A percentile compares a stretch with the other conserved stretches of the same genome.
These are phyloP conservation scores for Metrosideros polymorpha DNA, from an alignment of 441 rosid species.

Conservation along the genomic window DNA sequence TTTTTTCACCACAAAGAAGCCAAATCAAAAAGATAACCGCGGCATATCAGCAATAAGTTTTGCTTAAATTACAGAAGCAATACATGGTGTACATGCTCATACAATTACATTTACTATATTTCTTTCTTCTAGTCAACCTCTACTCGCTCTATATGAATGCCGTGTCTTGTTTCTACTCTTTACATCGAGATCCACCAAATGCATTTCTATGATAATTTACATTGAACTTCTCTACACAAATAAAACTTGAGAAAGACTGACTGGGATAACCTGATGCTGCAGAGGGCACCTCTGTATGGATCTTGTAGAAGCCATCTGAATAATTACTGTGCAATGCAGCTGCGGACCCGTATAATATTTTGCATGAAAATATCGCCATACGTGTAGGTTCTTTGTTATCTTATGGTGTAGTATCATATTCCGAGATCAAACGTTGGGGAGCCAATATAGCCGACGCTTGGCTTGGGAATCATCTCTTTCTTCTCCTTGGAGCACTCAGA, in stretches of 20 bases:
- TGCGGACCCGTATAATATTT: background rate
- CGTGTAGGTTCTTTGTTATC: background rate
- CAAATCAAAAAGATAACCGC: background rate
- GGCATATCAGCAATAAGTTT: background rate
- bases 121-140: background rate
- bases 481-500: constrained; percentile 20
- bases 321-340: background rate
- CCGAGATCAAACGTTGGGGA: constrained; percentile 39
- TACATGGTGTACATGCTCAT: background rate
- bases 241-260: background rate
- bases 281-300: background rate
- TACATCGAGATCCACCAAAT: background rate
- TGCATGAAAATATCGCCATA: background rate
- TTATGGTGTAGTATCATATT: constrained; percentile 24
- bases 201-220: background rate
- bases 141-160: background rate
- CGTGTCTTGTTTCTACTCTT: background rate
- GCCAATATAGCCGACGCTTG: constrained; percentile 10
- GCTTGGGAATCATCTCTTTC: constrained; percentile 16
- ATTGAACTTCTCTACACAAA: background rate
- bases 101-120: background rate
- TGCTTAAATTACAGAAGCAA: background rate
- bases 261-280: background rate
- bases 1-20: background rate
- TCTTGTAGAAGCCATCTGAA: background rate